Base-by-base conservation (phyloP, 345 rosid genomes). In the Erucastrum elatum region DNA sequence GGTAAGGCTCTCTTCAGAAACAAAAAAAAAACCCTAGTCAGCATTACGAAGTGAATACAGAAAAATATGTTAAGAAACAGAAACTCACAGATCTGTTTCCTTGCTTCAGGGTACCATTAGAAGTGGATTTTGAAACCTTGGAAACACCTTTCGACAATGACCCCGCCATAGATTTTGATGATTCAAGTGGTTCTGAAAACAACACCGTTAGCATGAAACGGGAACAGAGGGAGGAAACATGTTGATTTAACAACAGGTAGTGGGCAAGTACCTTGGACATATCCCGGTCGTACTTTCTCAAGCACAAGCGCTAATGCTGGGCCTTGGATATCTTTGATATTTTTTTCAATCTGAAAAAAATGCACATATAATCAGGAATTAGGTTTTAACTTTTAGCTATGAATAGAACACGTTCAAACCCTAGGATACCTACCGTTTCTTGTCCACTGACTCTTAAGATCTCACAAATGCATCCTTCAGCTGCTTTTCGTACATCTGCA, bases 401-500 rank as follows among this genome's bases (percentile, higher is more conserved):
- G 26, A 70, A 25, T 58, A 65, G 21, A 71, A 35, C 63, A 70
- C 58, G 68, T 34, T 41, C 27, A 49, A n/a, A 27, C 46, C 63
- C 59, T 53, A 31, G 35, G 17, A 60, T 29, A 78, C 86, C 7
- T 85, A 93, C 99, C 68, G 61, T 79, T 84, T 91, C 98, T 64
- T 86, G 94, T 78, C 97, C 95, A 51, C 89, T 75, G 72, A 85
- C 97, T 89, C 97, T 88, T 77, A 91, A 66, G 83, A 96, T 87
- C 84, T 93, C 99, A 55, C 75, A 65, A 41, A 96, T 82, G 74
- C 97, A 93, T 66, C 89, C 89, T 84, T 96, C 98, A 8, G 98
- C 94, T 21, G 99, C 97, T 86, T 93, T 96, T 31, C 98, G 94
- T 80, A 96, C 98, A 82, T 96, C 99, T 55, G 90, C 84, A 44